Conservation (phyloP, 345 rosid genomes). For the Luvunga scandens region DNA sequence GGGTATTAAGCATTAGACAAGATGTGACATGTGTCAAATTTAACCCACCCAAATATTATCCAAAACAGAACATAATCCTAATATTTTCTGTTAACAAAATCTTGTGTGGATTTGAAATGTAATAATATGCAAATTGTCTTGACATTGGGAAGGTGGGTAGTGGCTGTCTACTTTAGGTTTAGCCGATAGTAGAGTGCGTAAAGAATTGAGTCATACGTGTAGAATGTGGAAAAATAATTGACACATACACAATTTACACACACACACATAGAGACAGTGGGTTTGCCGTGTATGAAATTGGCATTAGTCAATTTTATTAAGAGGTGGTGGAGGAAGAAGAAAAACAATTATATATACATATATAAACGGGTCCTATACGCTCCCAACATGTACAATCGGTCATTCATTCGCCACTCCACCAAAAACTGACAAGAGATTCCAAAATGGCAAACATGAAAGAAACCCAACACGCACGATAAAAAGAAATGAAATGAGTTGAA, state of each 20-base stretch:
- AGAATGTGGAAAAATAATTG: neutral
- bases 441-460: constrained; percentile 40
- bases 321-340: constrained; percentile 8
- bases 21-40: constrained; percentile 16
- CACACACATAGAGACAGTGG: too few relatives aligned
- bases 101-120: constrained; percentile 9
- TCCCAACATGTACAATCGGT: neutral
- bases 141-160: neutral
- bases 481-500: neutral
- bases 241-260: neutral
- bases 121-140: neutral
- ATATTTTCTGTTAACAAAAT: neutral
- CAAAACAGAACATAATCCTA: constrained; percentile 1
- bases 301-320: neutral
- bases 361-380: constrained; percentile 22
- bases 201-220: neutral
- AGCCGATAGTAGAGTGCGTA: neutral
- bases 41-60: constrained; percentile 11
- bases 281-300: neutral
- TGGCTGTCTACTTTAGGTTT: neutral
- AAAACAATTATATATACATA: too few relatives aligned
- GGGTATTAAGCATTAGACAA: neutral
- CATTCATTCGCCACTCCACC: constrained; percentile 10
- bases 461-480: constrained; percentile 44
- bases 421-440: constrained; percentile 35